phyloP scores from a whole-genome alignment of 805 yeast species.

The Tetrapisispora iriomotensis region DNA sequence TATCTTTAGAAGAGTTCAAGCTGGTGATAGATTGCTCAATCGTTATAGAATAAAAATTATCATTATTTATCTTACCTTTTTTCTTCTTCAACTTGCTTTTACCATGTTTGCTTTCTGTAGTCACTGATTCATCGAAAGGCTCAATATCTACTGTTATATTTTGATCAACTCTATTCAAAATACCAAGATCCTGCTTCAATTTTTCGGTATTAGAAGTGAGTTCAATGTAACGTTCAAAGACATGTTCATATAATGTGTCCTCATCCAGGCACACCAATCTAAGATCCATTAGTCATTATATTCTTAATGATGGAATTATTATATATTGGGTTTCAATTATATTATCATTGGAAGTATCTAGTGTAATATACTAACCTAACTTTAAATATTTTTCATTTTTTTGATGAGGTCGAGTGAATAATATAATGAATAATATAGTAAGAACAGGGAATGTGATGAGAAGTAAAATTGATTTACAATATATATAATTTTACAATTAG shows the following conservation, averaged over 20 bases:
- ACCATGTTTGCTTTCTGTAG: not conserved
- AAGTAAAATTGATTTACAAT: too few species aligned
- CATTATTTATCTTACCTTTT: not conserved
- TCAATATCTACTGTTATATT: constrained; percentile 18
- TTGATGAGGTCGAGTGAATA: too few species aligned
- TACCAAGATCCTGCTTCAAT: constrained; percentile 28
- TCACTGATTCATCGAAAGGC: constrained; percentile 8
- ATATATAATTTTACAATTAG: too few species aligned
- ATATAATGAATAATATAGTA: too few species aligned
- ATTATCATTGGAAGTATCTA: too few species aligned
- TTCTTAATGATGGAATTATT: not conserved
- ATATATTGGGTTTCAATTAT: not conserved
- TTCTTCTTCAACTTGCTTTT: constrained; percentile 1
- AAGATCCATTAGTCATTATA: not conserved
- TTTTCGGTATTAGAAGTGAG: constrained; percentile 12
- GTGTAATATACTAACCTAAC: too few species aligned
- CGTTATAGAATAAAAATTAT: constrained; percentile 14
- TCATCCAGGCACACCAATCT: constrained; percentile 5
- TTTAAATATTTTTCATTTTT: too few species aligned
- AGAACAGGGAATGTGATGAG: too few species aligned
- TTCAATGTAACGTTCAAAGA: constrained; percentile 24
- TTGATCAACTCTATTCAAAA: constrained; percentile 10
- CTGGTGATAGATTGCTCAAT: constrained; percentile 25
- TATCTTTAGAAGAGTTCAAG: constrained; percentile 21
- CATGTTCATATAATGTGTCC: constrained; percentile 23